phyloP scores from a whole-genome alignment of 1,139 yeast genomes.

The Sugiyamaella neomexicana region DNA sequence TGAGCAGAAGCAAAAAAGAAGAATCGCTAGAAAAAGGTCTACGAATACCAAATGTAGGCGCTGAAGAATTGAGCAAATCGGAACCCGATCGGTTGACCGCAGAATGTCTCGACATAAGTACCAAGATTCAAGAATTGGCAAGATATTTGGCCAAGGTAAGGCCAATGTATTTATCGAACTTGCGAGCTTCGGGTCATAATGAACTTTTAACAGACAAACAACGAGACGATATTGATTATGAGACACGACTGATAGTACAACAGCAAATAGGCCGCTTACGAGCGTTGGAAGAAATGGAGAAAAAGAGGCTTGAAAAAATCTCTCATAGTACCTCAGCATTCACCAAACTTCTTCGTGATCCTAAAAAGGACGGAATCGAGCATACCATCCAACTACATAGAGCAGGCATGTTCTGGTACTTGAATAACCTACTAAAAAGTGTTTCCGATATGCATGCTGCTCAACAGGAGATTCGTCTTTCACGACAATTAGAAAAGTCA shows the following conservation, averaged over 20 bases:
- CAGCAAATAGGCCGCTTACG: constrained; percentile 40
- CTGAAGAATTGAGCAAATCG: constrained; percentile 4
- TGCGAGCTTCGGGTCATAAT: constrained; percentile 22
- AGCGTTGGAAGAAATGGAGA: constrained; percentile 40
- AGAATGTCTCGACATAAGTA: constrained; percentile 33
- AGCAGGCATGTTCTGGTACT: constrained; percentile 40
- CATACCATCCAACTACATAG: constrained; percentile 38
- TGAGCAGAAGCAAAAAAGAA: constrained; percentile 28
- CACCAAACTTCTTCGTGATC: constrained; percentile 30
- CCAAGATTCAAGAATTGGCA: constrained; percentile 29
- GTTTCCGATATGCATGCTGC: constrained; percentile 41
- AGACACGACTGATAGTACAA: constrained; percentile 41
- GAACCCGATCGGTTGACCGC: constrained; percentile 30
- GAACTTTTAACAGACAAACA: constrained; percentile 41
- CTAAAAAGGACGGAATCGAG: constrained; percentile 31
- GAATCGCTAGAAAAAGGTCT: constrained; percentile 17
- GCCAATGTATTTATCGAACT: constrained; percentile 37
- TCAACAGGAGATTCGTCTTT: constrained; percentile 41
- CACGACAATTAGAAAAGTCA: constrained; percentile 39
- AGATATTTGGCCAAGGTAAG: constrained; percentile 32
- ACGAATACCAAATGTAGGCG: constrained; percentile 1
- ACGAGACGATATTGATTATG: constrained; percentile 46
- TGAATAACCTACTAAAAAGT: constrained; percentile 36
- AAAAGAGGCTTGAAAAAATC: constrained; percentile 26
- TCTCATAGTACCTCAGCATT: constrained; percentile 24